These are phyloP conservation scores for Auriscalpium vulgare DNA, from an alignment of 768 basidiomycete genomes.

Conservation along the genomic window DNA sequence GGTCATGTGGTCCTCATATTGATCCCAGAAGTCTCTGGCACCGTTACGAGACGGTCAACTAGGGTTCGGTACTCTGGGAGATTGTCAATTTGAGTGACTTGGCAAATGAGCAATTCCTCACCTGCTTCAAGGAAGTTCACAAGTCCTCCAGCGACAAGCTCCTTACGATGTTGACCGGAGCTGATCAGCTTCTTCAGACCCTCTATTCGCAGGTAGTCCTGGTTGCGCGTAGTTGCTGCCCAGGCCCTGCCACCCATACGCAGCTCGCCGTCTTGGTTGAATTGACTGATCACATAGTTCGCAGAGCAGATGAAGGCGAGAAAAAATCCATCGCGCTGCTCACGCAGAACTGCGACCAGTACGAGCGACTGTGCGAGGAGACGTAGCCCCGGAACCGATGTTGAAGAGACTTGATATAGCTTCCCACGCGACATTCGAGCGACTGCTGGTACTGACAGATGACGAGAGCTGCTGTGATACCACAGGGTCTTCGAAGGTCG, in stretches of 20 bases:
- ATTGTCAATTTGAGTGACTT: background rate
- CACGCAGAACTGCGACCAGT: slow-evolving; percentile 45
- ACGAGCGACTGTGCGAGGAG: slow-evolving; percentile 54
- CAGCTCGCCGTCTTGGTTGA: too few relatives aligned
- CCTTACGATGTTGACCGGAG: slow-evolving; percentile 53
- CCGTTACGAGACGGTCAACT: slow-evolving; percentile 4
- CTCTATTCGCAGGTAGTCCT: slow-evolving; percentile 53
- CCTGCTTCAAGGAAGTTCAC: slow-evolving; percentile 33
- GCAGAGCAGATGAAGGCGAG: slow-evolving; percentile 51
- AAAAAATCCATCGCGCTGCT: slow-evolving; percentile 57
- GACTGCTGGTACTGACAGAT: slow-evolving; percentile 33
- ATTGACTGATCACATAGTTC: slow-evolving; percentile 23
- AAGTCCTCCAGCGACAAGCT: slow-evolving; percentile 64
- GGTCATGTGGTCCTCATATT: background rate
- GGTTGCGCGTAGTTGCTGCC: slow-evolving; percentile 63
- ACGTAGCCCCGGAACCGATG: slow-evolving; percentile 40
- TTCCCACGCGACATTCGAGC: slow-evolving; percentile 48
- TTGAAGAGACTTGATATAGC: slow-evolving; percentile 39
- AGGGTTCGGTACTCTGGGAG: slow-evolving; percentile 7
- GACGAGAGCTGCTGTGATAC: slow-evolving; percentile 59
- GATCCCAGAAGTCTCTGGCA: slow-evolving; percentile 10
- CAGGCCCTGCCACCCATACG: slow-evolving; percentile 28
- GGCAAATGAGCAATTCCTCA: too few relatives aligned
- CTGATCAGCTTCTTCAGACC: slow-evolving; percentile 55
- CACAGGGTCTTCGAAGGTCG: slow-evolving; percentile 63